Evolutionary conservation across 108 stramenopile species (phyloP).

Genomic region (Discostella stelligeroides): DNA sequence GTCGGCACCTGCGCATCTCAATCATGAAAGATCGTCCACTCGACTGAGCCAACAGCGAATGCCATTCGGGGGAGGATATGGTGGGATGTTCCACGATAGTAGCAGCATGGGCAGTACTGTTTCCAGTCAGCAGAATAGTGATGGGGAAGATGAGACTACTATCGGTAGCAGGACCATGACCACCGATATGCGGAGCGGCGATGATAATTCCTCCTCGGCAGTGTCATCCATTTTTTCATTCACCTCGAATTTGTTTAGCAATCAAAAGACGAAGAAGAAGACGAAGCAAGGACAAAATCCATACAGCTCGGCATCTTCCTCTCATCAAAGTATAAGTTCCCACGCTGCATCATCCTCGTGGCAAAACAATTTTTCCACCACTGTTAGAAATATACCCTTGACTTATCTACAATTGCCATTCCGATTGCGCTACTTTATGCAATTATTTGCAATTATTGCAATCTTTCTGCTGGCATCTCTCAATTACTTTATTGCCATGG

Average conservation of each 20-base stretch:
- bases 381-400: constrained; percentile 1
- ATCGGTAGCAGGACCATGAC: too few species aligned
- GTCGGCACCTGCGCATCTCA: too few species aligned
- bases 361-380: not conserved
- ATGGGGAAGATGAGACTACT: not conserved
- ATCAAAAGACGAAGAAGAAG: too few species aligned
- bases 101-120: not conserved
- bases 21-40: too few species aligned
- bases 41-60: constrained; percentile 26
- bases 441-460: constrained; percentile 26
- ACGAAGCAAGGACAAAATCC: too few species aligned
- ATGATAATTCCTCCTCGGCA: too few species aligned
- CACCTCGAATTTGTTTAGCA: not conserved
- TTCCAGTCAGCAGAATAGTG: not conserved
- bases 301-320: too few species aligned
- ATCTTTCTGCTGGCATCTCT: constrained; percentile 32
- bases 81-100: constrained; percentile 40
- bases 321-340: not conserved
- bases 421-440: constrained; percentile 30
- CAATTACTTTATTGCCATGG: constrained; percentile 45
- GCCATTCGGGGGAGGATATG: constrained; percentile 43
- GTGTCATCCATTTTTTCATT: not conserved
- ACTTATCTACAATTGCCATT: constrained; percentile 24
- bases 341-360: not conserved
- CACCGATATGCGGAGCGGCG: too few species aligned